phyloP scores from a whole-genome alignment of 345 rosid genomes.

The Eucalyptus rudis region DNA sequence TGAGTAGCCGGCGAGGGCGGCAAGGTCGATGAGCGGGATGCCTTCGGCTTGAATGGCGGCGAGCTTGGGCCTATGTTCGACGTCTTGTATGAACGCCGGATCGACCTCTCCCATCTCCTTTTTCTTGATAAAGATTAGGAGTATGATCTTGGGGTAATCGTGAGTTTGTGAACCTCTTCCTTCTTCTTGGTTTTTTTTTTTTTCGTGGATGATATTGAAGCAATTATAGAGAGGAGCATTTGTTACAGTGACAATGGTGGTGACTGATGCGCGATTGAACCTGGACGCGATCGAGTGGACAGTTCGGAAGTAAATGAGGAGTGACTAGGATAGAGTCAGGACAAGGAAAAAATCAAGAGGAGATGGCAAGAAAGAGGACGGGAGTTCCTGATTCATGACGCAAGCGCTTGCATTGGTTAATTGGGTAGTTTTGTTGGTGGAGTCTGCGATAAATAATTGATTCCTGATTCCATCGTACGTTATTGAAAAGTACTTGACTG shows the following conservation, averaged over 20 bases:
- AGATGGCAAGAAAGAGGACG: background rate
- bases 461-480: background rate
- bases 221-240: background rate
- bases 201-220: background rate
- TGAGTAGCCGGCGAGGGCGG: background rate
- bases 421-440: background rate
- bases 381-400: background rate
- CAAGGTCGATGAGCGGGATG: slow-evolving; percentile 21
- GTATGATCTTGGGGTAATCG: background rate
- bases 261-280: background rate
- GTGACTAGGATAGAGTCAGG: background rate
- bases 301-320: background rate
- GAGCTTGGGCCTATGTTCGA: slow-evolving; percentile 18
- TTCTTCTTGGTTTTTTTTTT: background rate
- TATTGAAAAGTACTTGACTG: background rate
- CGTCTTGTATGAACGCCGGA: slow-evolving; percentile 11
- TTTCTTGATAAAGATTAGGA: background rate
- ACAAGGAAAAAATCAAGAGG: background rate
- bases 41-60: background rate
- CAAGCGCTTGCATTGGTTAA: background rate
- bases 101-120: background rate
- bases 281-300: background rate
- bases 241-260: background rate
- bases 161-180: background rate
- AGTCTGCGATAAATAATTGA: background rate